Evolutionary conservation across 768 basidiomycete genomes (phyloP), one percentile per base, ranked within the genome.

Genomic region (Rhodotorula toruloides): DNA sequence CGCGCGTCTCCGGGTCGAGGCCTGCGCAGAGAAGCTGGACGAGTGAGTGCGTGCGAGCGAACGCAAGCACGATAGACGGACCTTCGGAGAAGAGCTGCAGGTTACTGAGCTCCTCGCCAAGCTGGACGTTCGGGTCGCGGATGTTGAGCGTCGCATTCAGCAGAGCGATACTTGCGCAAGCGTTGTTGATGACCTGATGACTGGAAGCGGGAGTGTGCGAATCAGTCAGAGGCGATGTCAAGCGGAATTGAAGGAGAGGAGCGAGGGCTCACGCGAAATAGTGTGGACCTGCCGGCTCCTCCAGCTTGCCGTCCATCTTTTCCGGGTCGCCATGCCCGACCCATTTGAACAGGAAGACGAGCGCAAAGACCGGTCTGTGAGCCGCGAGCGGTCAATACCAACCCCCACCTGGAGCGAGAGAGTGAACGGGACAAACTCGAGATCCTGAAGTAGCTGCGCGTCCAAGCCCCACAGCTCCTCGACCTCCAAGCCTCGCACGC

Each of bases 321-420:
- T 36, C 73, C 4, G 66, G 46, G n/a, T 62, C 60, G 44, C 48
- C 66, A 10, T 81, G 79, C 21, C 87, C 86, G n/a, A 91, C 79
- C 87, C 91, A 97, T 81, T 97, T 96, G 83, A 98, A 98, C 52
- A 98, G 82, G 77, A 98, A 97, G 65, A 98, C 88, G 34, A 98
- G 81, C 1, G 94, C 92, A 71, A 89, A 87, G 4, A 97, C 79
- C 50, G 93, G 93, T 73, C 54, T 63, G 57, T 89, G 84, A 19
- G 19, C 27, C 4, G 9, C 6, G 31, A 21, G 19, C 4, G 48
- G 48, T 11, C 13, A 14, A 42, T 29, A 21, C 31, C 6, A 5
- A 21, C 22, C 49, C 39, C 21, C 46, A 13, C 17, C 22, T 22
- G 40, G 19, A 37, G 34, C 34, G 39, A 27, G 46, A 42, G 53